Conservation (phyloP, 371 early-diverging fungal species). For the Nematocida minor region DNA sequence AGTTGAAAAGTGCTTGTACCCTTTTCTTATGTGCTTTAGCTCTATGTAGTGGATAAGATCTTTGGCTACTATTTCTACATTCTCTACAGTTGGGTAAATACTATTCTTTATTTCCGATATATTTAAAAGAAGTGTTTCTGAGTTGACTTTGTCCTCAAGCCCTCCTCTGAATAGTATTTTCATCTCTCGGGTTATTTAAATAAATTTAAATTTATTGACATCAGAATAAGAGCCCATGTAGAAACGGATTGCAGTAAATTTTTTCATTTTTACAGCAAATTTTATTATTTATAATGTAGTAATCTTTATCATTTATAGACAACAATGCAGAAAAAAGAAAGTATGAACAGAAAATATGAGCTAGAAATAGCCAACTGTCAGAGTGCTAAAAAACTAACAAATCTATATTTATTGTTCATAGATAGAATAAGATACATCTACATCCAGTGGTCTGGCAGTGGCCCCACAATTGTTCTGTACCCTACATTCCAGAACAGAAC, state of each 20-base stretch:
- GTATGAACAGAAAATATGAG: not conserved
- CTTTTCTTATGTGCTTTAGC: slow-evolving; percentile 9
- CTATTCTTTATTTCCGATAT: not conserved
- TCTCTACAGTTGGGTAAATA: not conserved
- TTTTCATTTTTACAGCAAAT: too few species aligned
- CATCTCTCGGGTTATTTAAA: slow-evolving; percentile 16
- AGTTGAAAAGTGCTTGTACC: slow-evolving; percentile 15
- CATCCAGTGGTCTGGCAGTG: too few species aligned
- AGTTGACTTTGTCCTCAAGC: slow-evolving; percentile 34
- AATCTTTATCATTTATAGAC: not conserved
- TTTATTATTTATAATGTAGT: not conserved
- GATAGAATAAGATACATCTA: too few species aligned
- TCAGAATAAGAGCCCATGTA: not conserved
- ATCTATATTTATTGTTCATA: too few species aligned
- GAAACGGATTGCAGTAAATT: too few species aligned
- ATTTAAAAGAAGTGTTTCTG: slow-evolving; percentile 4
- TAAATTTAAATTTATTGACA: not conserved
- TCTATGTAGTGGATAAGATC: slow-evolving; percentile 31
- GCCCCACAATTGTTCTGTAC: too few species aligned
- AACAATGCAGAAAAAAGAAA: not conserved
- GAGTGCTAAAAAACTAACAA: too few species aligned
- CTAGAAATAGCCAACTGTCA: not conserved
- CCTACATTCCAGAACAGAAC: too few species aligned
- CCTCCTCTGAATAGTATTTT: slow-evolving; percentile 39
- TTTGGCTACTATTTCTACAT: not conserved